Percentiles rank a stretch among this genome's conserved stretches.
Evolutionary conservation across 371 early-diverging fungal genomes (phyloP).

Genomic region (Lichtheimia hyalospora): DNA sequence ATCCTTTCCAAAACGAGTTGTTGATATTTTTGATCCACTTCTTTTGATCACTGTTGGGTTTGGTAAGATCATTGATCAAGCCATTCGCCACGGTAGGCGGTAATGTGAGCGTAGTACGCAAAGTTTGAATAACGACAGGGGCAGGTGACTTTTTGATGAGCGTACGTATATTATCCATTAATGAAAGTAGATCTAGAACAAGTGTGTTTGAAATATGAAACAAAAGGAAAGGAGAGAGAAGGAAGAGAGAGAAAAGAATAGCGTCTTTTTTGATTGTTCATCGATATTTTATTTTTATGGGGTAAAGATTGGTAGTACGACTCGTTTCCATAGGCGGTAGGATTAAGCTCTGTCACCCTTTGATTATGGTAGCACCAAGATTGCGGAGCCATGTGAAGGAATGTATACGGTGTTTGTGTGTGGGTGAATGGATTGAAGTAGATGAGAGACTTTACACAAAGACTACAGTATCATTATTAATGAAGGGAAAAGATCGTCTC

Average conservation of each 20-base stretch:
- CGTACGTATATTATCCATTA: conserved; percentile 24
- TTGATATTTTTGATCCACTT: conserved; percentile 24
- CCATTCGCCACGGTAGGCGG: conserved; percentile 19
- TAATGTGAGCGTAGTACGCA: conserved; percentile 16
- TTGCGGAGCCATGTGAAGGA: too few species aligned
- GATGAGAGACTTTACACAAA: too few species aligned
- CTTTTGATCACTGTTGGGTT: conserved; percentile 14
- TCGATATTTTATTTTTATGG: too few species aligned
- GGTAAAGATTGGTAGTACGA: too few species aligned
- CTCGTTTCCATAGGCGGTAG: too few species aligned
- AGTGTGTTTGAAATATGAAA: not conserved
- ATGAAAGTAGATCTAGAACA: conserved; percentile 3
- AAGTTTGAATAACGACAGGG: conserved; percentile 11
- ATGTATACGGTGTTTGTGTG: too few species aligned
- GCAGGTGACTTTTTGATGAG: conserved; percentile 21
- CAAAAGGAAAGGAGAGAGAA: not conserved
- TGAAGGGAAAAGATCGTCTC: too few species aligned
- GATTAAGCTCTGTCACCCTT: too few species aligned
- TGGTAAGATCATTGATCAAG: conserved; percentile 23
- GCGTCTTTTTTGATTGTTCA: not conserved
- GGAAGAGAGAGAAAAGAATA: not conserved
- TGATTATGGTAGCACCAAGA: too few species aligned
- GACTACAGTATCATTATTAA: too few species aligned
- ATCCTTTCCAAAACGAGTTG: conserved; percentile 22
- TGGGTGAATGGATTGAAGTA: too few species aligned